A percentile compares a stretch with the other conserved stretches of the same genome.
These are phyloP conservation scores for Lavandula angustifolia DNA, from an alignment of 257 asterid genomes.

Conservation along the genomic window DNA sequence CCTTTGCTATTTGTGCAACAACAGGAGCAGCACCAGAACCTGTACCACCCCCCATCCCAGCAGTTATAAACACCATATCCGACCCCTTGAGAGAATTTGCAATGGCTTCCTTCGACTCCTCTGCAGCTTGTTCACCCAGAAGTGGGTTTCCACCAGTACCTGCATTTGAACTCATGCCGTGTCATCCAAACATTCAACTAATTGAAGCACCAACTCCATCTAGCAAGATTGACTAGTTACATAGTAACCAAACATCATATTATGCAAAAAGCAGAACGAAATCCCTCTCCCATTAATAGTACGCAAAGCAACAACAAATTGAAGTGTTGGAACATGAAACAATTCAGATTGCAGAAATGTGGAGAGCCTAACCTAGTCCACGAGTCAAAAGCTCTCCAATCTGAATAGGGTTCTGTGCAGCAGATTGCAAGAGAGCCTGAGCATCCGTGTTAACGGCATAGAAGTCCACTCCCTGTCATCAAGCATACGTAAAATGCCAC, in stretches of 20 bases:
- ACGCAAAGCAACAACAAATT: background rate
- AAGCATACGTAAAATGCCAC: conserved; percentile 23
- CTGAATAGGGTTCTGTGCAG: conserved; percentile 87
- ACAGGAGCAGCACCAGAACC: conserved; percentile 99
- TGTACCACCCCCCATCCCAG: conserved; percentile 99
- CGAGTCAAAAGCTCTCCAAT: conserved; percentile 99
- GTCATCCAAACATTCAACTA: conserved; percentile 5
- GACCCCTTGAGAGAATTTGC: conserved; percentile 90
- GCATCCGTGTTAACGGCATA: conserved; percentile 94
- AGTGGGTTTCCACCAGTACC: conserved; percentile 98
- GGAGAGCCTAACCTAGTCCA: conserved; percentile 78
- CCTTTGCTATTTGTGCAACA: conserved; percentile 91
- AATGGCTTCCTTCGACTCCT: conserved; percentile 91
- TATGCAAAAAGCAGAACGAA: conserved; percentile 1
- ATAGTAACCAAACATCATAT: conserved; percentile 15
- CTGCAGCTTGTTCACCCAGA: conserved; percentile 97
- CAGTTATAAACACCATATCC: conserved; percentile 98
- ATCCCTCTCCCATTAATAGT: background rate
- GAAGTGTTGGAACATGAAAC: too few relatives aligned
- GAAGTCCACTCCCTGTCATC: conserved; percentile 89
- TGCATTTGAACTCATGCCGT: conserved; percentile 38
- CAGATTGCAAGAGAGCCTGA: conserved; percentile 88
- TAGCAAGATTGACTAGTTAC: conserved; percentile 14
- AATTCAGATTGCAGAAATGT: background rate
- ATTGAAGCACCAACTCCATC: background rate